These are phyloP conservation scores for Rhamnella rubrinervis DNA, from an alignment of 331 rosid genomes.

Conservation along the genomic window DNA sequence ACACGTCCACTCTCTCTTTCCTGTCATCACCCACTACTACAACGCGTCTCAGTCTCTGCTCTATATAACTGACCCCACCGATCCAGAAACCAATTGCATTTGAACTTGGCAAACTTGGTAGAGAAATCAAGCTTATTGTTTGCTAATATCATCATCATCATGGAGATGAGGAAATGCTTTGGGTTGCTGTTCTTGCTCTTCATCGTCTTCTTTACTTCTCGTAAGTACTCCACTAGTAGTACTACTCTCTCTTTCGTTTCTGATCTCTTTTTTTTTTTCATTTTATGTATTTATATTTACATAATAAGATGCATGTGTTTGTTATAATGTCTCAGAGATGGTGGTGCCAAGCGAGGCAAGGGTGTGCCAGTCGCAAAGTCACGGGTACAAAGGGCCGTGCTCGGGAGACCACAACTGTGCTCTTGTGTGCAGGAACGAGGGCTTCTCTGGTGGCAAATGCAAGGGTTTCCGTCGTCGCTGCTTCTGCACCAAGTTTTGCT, in stretches of 20 bases:
- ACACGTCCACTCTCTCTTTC: too few species aligned
- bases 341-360: constrained; percentile 42
- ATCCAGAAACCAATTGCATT: too few species aligned
- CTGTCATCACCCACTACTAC: too few species aligned
- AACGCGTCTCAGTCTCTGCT: too few species aligned
- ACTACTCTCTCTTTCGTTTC: neutral
- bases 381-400: constrained; percentile 43
- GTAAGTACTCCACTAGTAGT: constrained; percentile 31
- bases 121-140: too few species aligned
- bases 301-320: neutral
- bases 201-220: constrained; percentile 46
- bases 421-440: constrained; percentile 48
- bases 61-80: too few species aligned
- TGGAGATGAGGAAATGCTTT: constrained; percentile 25
- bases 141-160: neutral
- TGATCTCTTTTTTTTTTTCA: neutral
- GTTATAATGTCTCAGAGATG: constrained; percentile 36
- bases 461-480: constrained; percentile 61
- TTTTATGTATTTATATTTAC: neutral
- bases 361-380: constrained; percentile 51
- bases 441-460: constrained; percentile 57
- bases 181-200: constrained; percentile 39
- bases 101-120: too few species aligned
- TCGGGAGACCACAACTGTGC: constrained; percentile 38
- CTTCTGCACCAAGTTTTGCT: constrained; percentile 51